Evolutionary conservation across 129 eudicot genomes (phyloP), one percentile per base, ranked within the genome.

Genomic region (Flaveria sonorensis): DNA sequence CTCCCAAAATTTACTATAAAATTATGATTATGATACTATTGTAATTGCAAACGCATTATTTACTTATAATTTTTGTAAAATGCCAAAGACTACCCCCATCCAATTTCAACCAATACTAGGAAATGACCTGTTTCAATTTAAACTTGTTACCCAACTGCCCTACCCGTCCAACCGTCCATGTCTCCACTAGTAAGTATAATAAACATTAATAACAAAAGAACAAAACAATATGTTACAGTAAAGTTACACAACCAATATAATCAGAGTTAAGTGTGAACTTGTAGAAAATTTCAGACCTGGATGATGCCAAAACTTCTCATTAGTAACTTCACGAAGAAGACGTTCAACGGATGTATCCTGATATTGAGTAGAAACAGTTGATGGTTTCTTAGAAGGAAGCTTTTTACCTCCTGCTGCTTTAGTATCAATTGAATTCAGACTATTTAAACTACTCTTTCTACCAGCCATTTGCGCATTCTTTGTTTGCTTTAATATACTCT

Each of bases 341-440:
- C 99, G 92, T 75, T 94, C 99, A 40, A 94, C 93, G 13, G 99
- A 91, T 51, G 97, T 86, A 73, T 94, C 99, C 69, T 89, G 96
- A 85, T 91, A 91, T 43, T 79, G 96, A 28, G 63, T 79, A 28
- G 71, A 46, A 42, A 81, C 63, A 4, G 83, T 71, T 73, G 68
- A 65, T 81, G 86, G 96, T 85, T 92, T 91, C 86, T 88, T 94
- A 8, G 92, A 85, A 79, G 96, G 96, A 73, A 83, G 82, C 81
- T 87, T 94, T 85, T 89, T 94, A 69, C 74, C 50, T 39, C 51
- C 71, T n/a, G 51, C 86, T 14, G 79, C 48, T 83, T 91, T 94
- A 43, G 59, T 32, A 57, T 94, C 98, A 74, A 55, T 15, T 23
- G 86, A 72, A 70, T 72, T 89, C 82, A 84, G 92, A 80, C 84